A percentile compares a stretch with the other conserved stretches of the same genome.
Evolutionary conservation across 257 asterid species (phyloP).

Genomic region (Vinca minor): DNA sequence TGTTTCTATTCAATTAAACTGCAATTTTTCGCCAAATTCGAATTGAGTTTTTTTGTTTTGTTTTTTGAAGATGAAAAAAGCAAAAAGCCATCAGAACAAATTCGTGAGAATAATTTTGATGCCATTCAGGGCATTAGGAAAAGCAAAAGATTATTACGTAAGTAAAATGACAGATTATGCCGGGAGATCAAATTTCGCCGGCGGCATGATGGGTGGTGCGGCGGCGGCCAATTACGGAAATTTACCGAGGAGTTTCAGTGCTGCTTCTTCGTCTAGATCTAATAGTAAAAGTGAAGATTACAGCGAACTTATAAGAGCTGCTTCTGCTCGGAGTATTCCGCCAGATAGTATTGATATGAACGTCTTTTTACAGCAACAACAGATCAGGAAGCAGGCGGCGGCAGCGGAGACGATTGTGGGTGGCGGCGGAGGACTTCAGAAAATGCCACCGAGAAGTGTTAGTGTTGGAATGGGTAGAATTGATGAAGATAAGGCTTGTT

Average conservation of each 20-base stretch:
- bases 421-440: conserved; percentile 14
- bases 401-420: not conserved
- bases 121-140: conserved; percentile 36
- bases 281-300: conserved; percentile 37
- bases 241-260: conserved; percentile 39
- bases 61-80: conserved; percentile 25
- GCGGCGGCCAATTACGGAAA: conserved; percentile 1
- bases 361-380: conserved; percentile 26
- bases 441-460: conserved; percentile 50
- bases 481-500: conserved; percentile 78
- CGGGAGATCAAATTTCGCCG: not conserved
- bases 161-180: conserved; percentile 26
- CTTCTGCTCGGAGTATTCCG: conserved; percentile 31
- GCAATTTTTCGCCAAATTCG: not conserved
- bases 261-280: conserved; percentile 28
- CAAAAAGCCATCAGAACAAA: conserved; percentile 29
- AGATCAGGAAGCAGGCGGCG: conserved; percentile 9
- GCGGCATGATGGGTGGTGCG: conserved; percentile 5
- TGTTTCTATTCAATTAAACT: not conserved
- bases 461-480: conserved; percentile 81
- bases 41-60: too few relatives aligned
- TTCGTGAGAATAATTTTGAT: conserved; percentile 39
- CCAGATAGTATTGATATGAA: conserved; percentile 20
- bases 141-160: conserved; percentile 33
- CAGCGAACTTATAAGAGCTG: conserved; percentile 48